phyloP scores from a whole-genome alignment of 495 filamentous ascomycete genomes.

The Aspergillus conjunctus region DNA sequence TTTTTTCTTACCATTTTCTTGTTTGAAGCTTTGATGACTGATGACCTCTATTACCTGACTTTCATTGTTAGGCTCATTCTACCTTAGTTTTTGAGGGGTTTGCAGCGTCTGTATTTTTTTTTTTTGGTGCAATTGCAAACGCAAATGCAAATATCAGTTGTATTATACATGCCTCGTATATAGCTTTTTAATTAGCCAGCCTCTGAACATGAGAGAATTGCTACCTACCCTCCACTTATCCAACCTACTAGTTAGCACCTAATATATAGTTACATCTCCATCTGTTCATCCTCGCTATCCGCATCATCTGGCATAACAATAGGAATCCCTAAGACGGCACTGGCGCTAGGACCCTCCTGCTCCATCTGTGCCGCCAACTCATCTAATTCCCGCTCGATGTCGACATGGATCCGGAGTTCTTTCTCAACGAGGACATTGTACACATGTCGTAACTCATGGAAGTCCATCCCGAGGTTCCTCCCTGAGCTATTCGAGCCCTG shows the following conservation, averaged over 20 bases:
- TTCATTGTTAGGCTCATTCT: constrained; percentile 9
- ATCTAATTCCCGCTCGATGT: constrained; percentile 39
- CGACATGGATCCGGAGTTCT: constrained; percentile 53
- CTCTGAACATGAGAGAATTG: not conserved
- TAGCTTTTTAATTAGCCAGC: not conserved
- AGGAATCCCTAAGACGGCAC: constrained; percentile 20
- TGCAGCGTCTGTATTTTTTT: constrained; percentile 19
- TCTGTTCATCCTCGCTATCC: constrained; percentile 29
- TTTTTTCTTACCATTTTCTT: not conserved
- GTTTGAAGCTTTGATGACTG: constrained; percentile 17
- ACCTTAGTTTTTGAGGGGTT: constrained; percentile 1
- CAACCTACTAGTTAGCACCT: not conserved
- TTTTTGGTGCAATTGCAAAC: constrained; percentile 17
- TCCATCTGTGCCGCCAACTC: constrained; percentile 24
- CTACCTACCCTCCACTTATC: no score
- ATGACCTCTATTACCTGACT: constrained; percentile 16
- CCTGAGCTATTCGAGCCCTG: not conserved
- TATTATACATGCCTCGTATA: constrained; percentile 15
- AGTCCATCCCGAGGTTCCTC: constrained; percentile 33
- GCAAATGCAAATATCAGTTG: constrained; percentile 10
- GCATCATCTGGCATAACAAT: constrained; percentile 36
- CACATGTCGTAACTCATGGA: constrained; percentile 46
- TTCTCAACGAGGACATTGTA: constrained; percentile 56
- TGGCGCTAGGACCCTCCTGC: not conserved
- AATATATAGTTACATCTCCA: constrained; percentile 21